These are phyloP conservation scores for Artemisia tridentata DNA, from an alignment of 129 eudicot species.

Conservation along the genomic window DNA sequence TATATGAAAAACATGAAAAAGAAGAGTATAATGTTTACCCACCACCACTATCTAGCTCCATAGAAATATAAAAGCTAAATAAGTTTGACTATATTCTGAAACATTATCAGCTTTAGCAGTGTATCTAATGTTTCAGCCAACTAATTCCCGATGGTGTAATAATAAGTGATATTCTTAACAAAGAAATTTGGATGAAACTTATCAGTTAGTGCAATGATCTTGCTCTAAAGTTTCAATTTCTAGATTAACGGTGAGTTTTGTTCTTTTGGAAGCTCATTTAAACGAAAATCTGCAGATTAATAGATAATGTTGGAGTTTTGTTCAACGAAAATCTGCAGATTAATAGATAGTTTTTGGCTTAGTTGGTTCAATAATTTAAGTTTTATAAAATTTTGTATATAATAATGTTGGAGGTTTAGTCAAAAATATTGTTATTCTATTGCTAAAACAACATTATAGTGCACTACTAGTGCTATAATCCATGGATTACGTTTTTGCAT, in stretches of 20 bases:
- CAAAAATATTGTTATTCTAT: background rate
- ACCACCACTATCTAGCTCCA: constrained; percentile 27
- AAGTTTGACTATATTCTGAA: background rate
- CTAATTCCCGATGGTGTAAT: background rate
- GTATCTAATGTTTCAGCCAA: constrained; percentile 3
- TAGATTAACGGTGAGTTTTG: background rate
- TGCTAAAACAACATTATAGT: background rate
- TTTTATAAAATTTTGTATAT: background rate
- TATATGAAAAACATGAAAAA: background rate
- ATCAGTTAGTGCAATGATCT: too few relatives aligned
- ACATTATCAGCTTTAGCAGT: background rate
- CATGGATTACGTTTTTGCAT: constrained; percentile 1
- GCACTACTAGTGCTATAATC: background rate
- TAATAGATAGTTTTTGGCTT: background rate
- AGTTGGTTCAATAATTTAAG: background rate
- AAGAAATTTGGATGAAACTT: background rate
- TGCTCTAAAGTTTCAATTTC: background rate
- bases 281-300: background rate
- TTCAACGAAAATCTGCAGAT: background rate
- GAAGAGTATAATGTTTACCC: constrained; percentile 7
- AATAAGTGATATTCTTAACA: background rate
- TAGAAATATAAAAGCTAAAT: background rate
- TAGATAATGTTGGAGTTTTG: background rate
- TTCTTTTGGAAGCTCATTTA: background rate
- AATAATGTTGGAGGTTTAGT: background rate